Base-by-base conservation (phyloP, 352 stramenopile genomes). In the Thalassiosira sp. region DNA sequence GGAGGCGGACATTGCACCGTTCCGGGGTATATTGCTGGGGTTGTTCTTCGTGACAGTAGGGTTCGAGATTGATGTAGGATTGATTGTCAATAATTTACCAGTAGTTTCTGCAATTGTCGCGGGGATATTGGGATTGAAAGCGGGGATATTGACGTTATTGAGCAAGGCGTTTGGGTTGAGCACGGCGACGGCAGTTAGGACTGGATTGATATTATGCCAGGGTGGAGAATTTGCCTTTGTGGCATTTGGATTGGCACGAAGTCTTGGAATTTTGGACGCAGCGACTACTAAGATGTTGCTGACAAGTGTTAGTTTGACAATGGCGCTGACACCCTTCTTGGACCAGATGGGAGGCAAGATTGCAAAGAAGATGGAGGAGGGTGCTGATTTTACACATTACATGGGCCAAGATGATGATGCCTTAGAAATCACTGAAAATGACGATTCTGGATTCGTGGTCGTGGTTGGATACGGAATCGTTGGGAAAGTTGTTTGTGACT, bases 11-110 rank as follows among this genome's bases (percentile, higher is more conserved):
- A 95, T 95, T 59, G 89, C 91, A 11, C 91, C 91, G 0, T 96
- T 96, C 70, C 76, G 91, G 35, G 93, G 91, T 16, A 86, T 96
- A 27, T 74, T 96, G 31, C 76, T 96, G 22, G 93, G 93, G 16
- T 76, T 96, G 15, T 96, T 96, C 82, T 96, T 96, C 80, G 86
- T 95, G 13, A 95, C 91, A n/a, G 93, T 96, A 5, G 93, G 93
- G n/a, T 96, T 95, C 74, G 90, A 94, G 72, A 95, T 96, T 62
- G 91, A 96, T 82, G 62, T 95, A 7, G 60, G 64, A 2, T 79
- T 95, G 49, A 89, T 95, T 70, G 67, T 74, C 20, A 84, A 72
- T 45, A 89, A 94, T 37, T 76, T 93, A 11, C 75, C 81, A 24
- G 24, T 84, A 0, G 86, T 96, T 5, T 84, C 85, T 20, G 71